A percentile compares a stretch with the other conserved stretches of the same genome.
These are phyloP conservation scores for Tricholoma matsutake DNA, from an alignment of 768 basidiomycete genomes.

Conservation along the genomic window DNA sequence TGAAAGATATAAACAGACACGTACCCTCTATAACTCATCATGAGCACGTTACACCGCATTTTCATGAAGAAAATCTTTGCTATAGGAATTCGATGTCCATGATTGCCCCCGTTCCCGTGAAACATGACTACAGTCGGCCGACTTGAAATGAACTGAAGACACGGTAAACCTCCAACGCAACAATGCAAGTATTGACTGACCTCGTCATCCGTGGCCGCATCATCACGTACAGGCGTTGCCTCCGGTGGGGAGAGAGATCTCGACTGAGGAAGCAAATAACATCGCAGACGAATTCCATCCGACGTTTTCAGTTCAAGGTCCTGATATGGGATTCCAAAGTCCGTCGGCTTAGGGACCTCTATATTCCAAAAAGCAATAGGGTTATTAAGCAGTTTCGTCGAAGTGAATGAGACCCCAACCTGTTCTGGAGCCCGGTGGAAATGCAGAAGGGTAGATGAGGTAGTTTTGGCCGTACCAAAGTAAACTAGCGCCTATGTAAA, in stretches of 20 bases:
- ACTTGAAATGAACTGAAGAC: constrained; percentile 36
- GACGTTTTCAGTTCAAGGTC: constrained; percentile 69
- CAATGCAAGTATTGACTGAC: constrained; percentile 24
- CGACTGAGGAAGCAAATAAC: constrained; percentile 72
- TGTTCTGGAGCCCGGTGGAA: constrained; percentile 73
- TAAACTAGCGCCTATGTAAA: constrained; percentile 57
- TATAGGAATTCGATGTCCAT: constrained; percentile 88
- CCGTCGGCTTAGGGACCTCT: constrained; percentile 72
- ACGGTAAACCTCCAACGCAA: neutral
- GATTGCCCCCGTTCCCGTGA: constrained; percentile 86
- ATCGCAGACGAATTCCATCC: constrained; percentile 69
- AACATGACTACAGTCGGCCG: constrained; percentile 92
- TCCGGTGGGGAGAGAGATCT: constrained; percentile 41
- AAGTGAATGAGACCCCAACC: constrained; percentile 36
- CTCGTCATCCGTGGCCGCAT: constrained; percentile 55
- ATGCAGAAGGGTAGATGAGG: constrained; percentile 87
- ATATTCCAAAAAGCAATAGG: neutral
- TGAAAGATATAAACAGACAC: constrained; percentile 20
- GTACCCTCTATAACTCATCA: constrained; percentile 91
- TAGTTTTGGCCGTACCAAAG: constrained; percentile 86
- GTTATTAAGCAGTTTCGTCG: constrained; percentile 6
- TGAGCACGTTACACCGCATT: constrained; percentile 90
- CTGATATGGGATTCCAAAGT: constrained; percentile 72
- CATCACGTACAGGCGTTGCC: constrained; percentile 30
- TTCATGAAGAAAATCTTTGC: constrained; percentile 77